phyloP scores from a whole-genome alignment of 345 rosid genomes.

The Populus tremula region DNA sequence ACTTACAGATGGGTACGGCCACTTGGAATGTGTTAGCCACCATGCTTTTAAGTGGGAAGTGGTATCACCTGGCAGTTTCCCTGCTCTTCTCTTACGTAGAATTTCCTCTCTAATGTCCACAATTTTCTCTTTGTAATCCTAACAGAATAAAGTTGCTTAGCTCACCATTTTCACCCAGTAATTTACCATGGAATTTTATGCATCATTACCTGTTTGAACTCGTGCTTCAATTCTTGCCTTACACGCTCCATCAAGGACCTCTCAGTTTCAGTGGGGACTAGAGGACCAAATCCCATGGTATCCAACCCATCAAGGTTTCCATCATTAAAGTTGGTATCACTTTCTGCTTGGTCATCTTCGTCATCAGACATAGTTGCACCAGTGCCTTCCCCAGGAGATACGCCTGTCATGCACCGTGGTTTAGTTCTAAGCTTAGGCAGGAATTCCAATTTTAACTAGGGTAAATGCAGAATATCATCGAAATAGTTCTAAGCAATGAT shows the following conservation, averaged over 20 bases:
- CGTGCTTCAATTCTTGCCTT: conserved; percentile 80
- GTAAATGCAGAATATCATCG: neutral
- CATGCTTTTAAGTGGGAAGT: conserved; percentile 73
- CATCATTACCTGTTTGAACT: conserved; percentile 68
- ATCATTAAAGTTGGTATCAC: conserved; percentile 58
- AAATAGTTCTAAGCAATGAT: neutral
- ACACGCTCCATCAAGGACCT: conserved; percentile 88
- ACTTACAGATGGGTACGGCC: conserved; percentile 93
- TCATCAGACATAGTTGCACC: conserved; percentile 91
- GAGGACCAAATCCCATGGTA: conserved; percentile 81
- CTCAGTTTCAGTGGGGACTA: conserved; percentile 75
- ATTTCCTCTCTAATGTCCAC: conserved; percentile 88
- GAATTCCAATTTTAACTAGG: neutral
- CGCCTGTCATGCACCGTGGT: conserved; percentile 41
- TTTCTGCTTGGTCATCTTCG: conserved; percentile 71
- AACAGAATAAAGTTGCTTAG: conserved; percentile 13
- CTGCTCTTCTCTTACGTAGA: conserved; percentile 84
- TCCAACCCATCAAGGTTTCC: conserved; percentile 52
- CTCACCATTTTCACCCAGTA: neutral
- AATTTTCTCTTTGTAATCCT: conserved; percentile 88
- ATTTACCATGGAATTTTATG: neutral
- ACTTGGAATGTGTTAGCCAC: conserved; percentile 89
- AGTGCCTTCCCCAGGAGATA: conserved; percentile 74
- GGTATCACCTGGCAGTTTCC: conserved; percentile 86
- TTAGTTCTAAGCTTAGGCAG: conserved; percentile 10